A percentile compares a stretch with the other conserved stretches of the same genome.
These are phyloP conservation scores for Hypsizygus ulmarius DNA, from an alignment of 1,284 basidiomycete genomes.

Conservation along the genomic window DNA sequence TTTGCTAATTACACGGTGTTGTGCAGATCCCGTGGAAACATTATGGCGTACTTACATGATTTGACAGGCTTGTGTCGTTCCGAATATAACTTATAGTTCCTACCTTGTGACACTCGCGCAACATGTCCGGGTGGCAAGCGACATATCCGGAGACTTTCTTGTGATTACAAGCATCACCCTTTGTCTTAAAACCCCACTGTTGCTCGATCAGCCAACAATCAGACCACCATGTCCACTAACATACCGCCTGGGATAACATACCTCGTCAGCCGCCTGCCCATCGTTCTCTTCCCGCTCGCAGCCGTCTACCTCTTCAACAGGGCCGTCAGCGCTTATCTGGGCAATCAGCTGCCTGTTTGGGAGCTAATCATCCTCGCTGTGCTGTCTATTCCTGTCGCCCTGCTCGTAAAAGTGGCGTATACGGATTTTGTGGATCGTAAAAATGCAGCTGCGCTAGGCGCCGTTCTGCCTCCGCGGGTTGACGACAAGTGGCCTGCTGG, in stretches of 20 bases:
- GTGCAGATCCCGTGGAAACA: too few species aligned
- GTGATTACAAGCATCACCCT: conserved; percentile 12
- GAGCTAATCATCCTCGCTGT: conserved; percentile 13
- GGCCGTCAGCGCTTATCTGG: conserved; percentile 2
- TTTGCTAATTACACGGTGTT: too few species aligned
- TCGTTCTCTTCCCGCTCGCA: conserved; percentile 13
- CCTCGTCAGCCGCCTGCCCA: conserved; percentile 10
- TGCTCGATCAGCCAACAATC: background rate
- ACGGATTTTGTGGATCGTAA: conserved; percentile 21
- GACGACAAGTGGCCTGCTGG: conserved; percentile 30
- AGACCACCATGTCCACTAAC: conserved; percentile 6
- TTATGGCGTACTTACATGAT: too few species aligned
- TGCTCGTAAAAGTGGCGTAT: conserved; percentile 23
- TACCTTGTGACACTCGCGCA: background rate
- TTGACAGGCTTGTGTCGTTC: too few species aligned
- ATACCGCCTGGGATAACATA: conserved; percentile 14
- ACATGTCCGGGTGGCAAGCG: too few species aligned
- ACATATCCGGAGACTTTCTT: conserved; percentile 4
- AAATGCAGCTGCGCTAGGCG: conserved; percentile 31
- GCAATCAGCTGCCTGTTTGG: conserved; percentile 13
- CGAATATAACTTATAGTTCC: background rate
- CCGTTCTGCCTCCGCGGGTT: conserved; percentile 28
- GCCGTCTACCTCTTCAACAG: conserved; percentile 12
- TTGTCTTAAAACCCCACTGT: too few species aligned
- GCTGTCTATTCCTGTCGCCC: conserved; percentile 27